These are phyloP conservation scores for Hawksworthiomyces lignivorus DNA, from an alignment of 2,329 filamentous ascomycete species.

Conservation along the genomic window DNA sequence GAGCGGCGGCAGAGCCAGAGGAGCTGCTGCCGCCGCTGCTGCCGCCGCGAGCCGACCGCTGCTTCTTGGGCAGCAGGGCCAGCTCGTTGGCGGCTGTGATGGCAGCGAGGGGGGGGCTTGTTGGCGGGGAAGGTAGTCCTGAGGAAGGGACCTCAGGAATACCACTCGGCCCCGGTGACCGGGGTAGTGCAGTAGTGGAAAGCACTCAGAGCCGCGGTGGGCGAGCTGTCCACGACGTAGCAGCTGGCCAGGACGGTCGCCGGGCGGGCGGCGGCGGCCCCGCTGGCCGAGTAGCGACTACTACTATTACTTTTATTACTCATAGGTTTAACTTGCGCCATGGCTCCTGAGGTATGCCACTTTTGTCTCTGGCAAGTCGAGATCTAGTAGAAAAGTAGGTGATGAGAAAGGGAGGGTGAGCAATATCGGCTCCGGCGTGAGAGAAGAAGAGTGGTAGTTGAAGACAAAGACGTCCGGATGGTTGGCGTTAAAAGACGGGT, in stretches of 20 bases:
- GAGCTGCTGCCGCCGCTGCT: conserved; percentile 24
- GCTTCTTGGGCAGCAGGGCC: conserved; percentile 51
- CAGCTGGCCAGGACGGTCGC: conserved; percentile 82
- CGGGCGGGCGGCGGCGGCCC: conserved; percentile 55
- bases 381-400: too few relatives aligned
- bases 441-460: too few relatives aligned
- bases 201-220: conserved; percentile 62
- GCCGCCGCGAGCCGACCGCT: conserved; percentile 15
- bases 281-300: conserved; percentile 57
- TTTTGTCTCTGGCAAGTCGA: conserved; percentile 13
- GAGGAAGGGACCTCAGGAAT: conserved; percentile 86
- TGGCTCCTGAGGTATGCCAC: conserved; percentile 31
- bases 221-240: conserved; percentile 73
- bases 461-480: too few relatives aligned
- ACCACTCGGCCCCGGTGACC: conserved; percentile 83
- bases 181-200: conserved; percentile 95
- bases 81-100: conserved; percentile 61
- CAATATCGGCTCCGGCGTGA: too few relatives aligned
- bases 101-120: conserved; percentile 83
- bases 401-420: neutral
- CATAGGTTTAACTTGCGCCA: conserved; percentile 68
- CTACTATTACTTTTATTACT: conserved; percentile 61
- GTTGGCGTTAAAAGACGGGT: too few relatives aligned
- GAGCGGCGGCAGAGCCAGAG: too few relatives aligned
- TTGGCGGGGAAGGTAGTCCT: conserved; percentile 75